Evolutionary conservation across 139 green algal genomes (phyloP).

Genomic region (Chlamydomonas schloesseri): DNA sequence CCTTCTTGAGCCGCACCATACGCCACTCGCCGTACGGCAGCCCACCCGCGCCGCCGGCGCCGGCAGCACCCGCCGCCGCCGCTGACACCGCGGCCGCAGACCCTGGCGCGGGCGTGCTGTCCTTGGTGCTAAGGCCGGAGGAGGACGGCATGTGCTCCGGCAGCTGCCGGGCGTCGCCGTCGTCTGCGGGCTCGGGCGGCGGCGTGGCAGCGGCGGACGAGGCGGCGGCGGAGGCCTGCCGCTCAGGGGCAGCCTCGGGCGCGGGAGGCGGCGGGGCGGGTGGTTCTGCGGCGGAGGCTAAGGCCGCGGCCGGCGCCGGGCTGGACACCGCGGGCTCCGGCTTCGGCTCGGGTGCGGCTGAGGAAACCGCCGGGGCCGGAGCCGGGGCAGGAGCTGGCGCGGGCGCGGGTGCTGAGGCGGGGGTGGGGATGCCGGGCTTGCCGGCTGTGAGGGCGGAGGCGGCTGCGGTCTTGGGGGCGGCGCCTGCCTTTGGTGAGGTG

Average conservation of each 20-base stretch:
- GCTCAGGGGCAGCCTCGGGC: too few species aligned
- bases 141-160: background rate
- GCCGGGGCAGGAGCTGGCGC: too few species aligned
- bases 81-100: background rate
- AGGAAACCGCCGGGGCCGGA: too few species aligned
- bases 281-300: background rate
- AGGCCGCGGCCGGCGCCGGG: background rate
- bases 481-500: too few species aligned
- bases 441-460: background rate
- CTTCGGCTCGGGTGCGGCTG: too few species aligned
- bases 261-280: background rate
- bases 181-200: background rate
- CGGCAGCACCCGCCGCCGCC: background rate
- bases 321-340: background rate
- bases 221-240: background rate
- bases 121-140: background rate
- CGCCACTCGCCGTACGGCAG: slow-evolving; percentile 44
- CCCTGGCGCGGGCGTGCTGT: background rate
- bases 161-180: too few species aligned
- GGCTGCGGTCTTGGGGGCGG: background rate
- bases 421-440: background rate
- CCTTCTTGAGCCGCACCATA: slow-evolving; percentile 43
- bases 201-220: too few species aligned
- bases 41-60: background rate
- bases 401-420: too few species aligned